phyloP scores from a whole-genome alignment of 179 eudicot genomes.

The Vitellaria paradoxa region DNA sequence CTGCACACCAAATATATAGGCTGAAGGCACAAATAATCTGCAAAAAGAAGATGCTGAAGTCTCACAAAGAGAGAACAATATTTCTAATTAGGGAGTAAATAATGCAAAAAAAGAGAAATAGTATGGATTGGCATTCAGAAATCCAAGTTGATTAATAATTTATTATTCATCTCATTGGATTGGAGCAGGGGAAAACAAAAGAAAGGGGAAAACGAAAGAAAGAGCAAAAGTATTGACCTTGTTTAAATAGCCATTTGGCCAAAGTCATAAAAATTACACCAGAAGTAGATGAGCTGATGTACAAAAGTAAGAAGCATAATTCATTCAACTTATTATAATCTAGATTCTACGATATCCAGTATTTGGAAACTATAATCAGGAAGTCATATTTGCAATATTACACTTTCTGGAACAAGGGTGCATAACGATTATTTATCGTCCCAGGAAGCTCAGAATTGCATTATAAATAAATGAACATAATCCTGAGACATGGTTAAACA shows the following conservation, averaged over 20 bases:
- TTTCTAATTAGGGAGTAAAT: no score
- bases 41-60: conserved; percentile 6
- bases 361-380: neutral
- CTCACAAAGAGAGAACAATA: neutral
- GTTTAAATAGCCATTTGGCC: neutral
- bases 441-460: neutral
- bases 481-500: neutral
- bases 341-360: neutral
- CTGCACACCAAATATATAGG: conserved; percentile 98
- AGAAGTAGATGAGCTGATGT: neutral
- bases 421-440: neutral
- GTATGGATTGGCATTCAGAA: neutral
- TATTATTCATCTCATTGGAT: no score
- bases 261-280: neutral
- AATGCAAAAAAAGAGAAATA: neutral
- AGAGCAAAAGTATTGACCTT: neutral
- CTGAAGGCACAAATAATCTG: conserved; percentile 78
- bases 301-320: neutral
- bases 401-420: neutral
- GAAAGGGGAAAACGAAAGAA: no score
- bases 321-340: neutral
- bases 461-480: neutral
- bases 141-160: no score
- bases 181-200: no score
- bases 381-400: neutral